These are phyloP conservation scores for Capsicum baccatum DNA, from an alignment of 257 asterid species.

Conservation along the genomic window DNA sequence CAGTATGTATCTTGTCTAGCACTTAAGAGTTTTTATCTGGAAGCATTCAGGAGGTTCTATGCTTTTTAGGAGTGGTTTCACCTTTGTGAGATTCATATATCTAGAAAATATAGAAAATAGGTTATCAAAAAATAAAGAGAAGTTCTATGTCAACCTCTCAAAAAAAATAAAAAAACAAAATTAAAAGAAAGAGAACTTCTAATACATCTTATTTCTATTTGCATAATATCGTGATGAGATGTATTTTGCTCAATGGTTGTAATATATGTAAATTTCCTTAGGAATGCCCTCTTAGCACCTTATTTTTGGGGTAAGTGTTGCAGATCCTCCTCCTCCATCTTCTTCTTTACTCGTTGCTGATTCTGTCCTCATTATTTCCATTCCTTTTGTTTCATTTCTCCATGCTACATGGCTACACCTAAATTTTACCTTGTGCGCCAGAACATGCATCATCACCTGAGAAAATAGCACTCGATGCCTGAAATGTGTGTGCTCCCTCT, in stretches of 20 bases:
- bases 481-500: background rate
- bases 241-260: background rate
- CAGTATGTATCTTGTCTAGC: background rate
- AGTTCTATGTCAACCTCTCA: too few species aligned
- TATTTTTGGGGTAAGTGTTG: background rate
- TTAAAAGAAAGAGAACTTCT: background rate
- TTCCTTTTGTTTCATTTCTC: background rate
- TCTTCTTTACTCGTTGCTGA: background rate
- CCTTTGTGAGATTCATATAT: constrained; percentile 6
- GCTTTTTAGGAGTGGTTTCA: constrained; percentile 11
- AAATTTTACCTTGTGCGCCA: background rate
- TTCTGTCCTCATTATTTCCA: background rate
- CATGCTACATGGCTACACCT: background rate
- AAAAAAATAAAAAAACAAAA: too few species aligned
- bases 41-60: background rate
- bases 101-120: background rate
- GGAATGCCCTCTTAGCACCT: background rate
- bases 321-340: background rate
- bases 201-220: background rate
- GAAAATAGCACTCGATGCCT: background rate
- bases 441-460: background rate
- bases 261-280: background rate
- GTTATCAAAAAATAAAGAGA: too few species aligned
- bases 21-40: background rate
- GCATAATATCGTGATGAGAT: background rate